Evolutionary conservation across 2,329 filamentous ascomycete genomes (phyloP), one percentile per base, ranked within the genome.

Genomic region (Ceratocystis harringtonii): DNA sequence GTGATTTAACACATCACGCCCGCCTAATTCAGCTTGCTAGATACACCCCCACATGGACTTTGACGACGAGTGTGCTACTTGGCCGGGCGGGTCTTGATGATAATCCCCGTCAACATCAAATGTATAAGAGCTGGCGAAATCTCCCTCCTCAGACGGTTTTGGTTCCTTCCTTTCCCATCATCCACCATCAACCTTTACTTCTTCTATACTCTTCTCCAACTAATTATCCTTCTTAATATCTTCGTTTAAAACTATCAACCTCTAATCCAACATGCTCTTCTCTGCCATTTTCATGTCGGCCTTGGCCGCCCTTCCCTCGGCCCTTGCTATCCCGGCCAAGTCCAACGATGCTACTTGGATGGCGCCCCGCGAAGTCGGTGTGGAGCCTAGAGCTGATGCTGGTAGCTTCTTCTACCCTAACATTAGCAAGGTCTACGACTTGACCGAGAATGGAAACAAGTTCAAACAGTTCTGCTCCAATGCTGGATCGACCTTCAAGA

Each of bases 191-290:
- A 1, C 8, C 15, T 43, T 12, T 22, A 30, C 22, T 22, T 62
- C 43, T 5, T 62, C 43, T 5, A 15, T n/a, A 25, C 22, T 25
- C n/a, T n/a, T 41, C 25, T 30, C 22, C 28, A 5, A 8, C n/a
- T 10, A 5, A 41, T 44, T 8, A 25, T 57, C 22, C 15, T 48
- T 7, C 28, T 36, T n/a, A 52, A 32, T 28, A 4, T 25, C 6
- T 6, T 28, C 22, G n/a, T 25, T 55, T 12, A 1, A 5, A 22
- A 30, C 6, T 10, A 63, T 25, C 5, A 36, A 36, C 8, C 32
- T 36, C 32, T 12, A 36, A 30, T n/a, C 22, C 66, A 65, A 10
- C n/a, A 73, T 72, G 71, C 63, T 69, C 63, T 63, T 70, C 70
- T 70, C 69, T 52, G 68, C 68, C 5, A n/a, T 71, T 63, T 22